phyloP scores from a whole-genome alignment of 805 yeast species.

The Saturnispora sekii region DNA sequence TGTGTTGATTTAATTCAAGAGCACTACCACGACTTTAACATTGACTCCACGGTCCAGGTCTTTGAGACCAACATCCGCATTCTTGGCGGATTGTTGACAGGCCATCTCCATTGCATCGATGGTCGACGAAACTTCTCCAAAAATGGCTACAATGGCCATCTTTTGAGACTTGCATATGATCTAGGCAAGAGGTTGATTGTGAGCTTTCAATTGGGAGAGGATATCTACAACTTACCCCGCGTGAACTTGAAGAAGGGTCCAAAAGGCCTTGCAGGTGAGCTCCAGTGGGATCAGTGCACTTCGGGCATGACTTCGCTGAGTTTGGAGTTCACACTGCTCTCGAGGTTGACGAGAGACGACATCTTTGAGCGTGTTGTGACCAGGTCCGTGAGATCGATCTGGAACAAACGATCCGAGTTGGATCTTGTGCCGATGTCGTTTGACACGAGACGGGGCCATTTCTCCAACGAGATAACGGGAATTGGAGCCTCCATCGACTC shows the following conservation, averaged over 20 bases:
- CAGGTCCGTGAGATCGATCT: conserved; percentile 55
- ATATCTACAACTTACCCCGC: conserved; percentile 62
- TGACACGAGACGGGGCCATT: conserved; percentile 31
- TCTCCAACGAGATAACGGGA: conserved; percentile 59
- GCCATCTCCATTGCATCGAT: conserved; percentile 62
- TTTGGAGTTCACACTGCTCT: conserved; percentile 68
- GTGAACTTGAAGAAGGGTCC: conserved; percentile 56
- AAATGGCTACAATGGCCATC: conserved; percentile 54
- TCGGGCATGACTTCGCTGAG: conserved; percentile 84
- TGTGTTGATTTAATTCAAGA: conserved; percentile 33
- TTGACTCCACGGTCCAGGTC: conserved; percentile 71
- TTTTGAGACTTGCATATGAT: conserved; percentile 64
- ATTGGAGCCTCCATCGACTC: conserved; percentile 90
- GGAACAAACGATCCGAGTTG: conserved; percentile 54
- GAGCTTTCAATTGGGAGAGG: conserved; percentile 44
- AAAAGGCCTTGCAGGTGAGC: conserved; percentile 30
- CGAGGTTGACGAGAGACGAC: conserved; percentile 64
- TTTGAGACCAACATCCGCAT: conserved; percentile 80
- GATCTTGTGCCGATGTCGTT: conserved; percentile 73
- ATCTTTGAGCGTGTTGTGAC: conserved; percentile 56
- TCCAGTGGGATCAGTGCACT: conserved; percentile 63
- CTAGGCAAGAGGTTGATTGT: conserved; percentile 62
- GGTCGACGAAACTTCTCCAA: conserved; percentile 33
- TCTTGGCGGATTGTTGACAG: conserved; percentile 71
- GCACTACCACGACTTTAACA: conserved; percentile 37